phyloP scores from a whole-genome alignment of 1,139 yeast genomes.

The Ogataea hybrid region DNA sequence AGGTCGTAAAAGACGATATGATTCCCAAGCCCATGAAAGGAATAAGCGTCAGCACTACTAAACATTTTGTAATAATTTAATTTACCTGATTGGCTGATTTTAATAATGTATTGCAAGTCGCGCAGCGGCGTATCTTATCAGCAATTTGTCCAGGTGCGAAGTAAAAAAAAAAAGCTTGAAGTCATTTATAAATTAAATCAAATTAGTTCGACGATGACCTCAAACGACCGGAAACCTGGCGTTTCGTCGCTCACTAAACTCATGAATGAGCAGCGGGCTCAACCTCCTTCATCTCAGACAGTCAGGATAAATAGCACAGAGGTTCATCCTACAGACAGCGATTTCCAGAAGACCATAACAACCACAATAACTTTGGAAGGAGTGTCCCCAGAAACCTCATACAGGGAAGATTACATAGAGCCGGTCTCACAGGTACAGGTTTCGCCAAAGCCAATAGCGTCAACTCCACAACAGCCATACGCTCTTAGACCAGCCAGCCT shows the following conservation, averaged over 20 bases:
- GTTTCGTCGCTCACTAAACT: slow-evolving; percentile 33
- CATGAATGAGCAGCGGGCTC: slow-evolving; percentile 29
- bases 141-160: slow-evolving; percentile 9
- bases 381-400: slow-evolving; percentile 26
- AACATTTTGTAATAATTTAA: slow-evolving; percentile 1
- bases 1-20: slow-evolving; percentile 10
- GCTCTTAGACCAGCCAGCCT: slow-evolving; percentile 23
- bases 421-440: slow-evolving; percentile 4
- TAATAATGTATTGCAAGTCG: not conserved
- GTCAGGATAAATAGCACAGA: slow-evolving; percentile 16
- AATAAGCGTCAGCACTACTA: slow-evolving; percentile 12
- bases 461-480: slow-evolving; percentile 13
- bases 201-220: slow-evolving; percentile 9
- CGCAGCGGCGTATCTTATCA: slow-evolving; percentile 14
- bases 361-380: slow-evolving; percentile 34
- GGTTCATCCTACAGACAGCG: slow-evolving; percentile 14
- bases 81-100: slow-evolving; percentile 8
- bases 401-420: slow-evolving; percentile 11
- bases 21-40: slow-evolving; percentile 5
- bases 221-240: slow-evolving; percentile 15
- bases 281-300: slow-evolving; percentile 14
- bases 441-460: slow-evolving; percentile 9
- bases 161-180: slow-evolving; percentile 1
- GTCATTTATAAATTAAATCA: not conserved
- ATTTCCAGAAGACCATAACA: slow-evolving; percentile 29